phyloP scores from a whole-genome alignment of 257 asterid genomes.

The Eucommia ulmoides region DNA sequence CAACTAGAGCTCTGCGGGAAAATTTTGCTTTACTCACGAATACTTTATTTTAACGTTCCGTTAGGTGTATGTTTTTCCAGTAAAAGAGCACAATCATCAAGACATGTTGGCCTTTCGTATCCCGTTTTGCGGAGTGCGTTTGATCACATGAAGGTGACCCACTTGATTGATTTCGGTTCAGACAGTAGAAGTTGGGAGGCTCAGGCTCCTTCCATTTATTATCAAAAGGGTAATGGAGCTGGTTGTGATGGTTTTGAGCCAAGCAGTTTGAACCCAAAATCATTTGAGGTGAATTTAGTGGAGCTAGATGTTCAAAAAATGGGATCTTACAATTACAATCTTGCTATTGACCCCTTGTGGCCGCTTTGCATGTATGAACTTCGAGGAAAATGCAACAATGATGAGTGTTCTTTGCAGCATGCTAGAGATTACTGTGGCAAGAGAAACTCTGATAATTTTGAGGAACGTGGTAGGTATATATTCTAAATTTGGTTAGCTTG shows the following conservation, averaged over 20 bases:
- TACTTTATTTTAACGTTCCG: slow-evolving; percentile 8
- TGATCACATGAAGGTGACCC: slow-evolving; percentile 11
- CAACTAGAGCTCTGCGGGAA: slow-evolving; percentile 7
- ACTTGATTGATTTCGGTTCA: slow-evolving; percentile 10
- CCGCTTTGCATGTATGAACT: slow-evolving; percentile 47
- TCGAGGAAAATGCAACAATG: slow-evolving; percentile 42
- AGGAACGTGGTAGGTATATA: slow-evolving; percentile 9
- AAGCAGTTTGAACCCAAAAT: slow-evolving; percentile 3
- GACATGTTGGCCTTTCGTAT: slow-evolving; percentile 10
- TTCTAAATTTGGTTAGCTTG: neutral
- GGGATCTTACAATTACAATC: slow-evolving; percentile 28
- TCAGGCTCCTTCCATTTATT: slow-evolving; percentile 9
- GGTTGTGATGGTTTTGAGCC: slow-evolving; percentile 3
- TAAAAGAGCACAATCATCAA: slow-evolving; percentile 13
- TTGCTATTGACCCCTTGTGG: slow-evolving; percentile 32
- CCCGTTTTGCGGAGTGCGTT: slow-evolving; percentile 25
- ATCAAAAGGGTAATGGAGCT: slow-evolving; percentile 5
- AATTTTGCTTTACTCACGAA: slow-evolving; percentile 11
- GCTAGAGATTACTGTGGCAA: slow-evolving; percentile 20
- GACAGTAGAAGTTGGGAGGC: slow-evolving; percentile 12
- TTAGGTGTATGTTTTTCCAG: slow-evolving; percentile 5
- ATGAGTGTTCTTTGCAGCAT: slow-evolving; percentile 40
- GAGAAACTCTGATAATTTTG: slow-evolving; percentile 5
- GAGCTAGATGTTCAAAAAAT: slow-evolving; percentile 13
- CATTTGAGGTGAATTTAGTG: slow-evolving; percentile 7